Base-by-base conservation (phyloP, 2,329 filamentous ascomycete genomes). In the Trichoderma sp. region DNA sequence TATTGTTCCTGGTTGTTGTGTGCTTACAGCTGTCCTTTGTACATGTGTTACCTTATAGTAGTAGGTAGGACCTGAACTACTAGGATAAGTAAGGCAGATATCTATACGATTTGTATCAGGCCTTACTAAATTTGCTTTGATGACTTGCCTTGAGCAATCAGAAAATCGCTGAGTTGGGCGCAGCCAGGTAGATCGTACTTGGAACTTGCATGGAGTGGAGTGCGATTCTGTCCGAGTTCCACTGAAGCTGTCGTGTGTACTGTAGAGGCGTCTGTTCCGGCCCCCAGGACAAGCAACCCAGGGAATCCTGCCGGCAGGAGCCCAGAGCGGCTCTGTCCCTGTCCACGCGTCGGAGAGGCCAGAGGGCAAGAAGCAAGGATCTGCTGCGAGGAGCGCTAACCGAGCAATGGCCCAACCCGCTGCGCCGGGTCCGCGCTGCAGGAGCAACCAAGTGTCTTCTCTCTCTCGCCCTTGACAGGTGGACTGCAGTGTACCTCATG, bases 351-450 rank as follows among this genome's bases (percentile, higher is more conserved):
- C 62, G 54, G 62, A 51, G 51, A 59, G 26, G 47, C 54, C 52
- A 58, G 45, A 52, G 10, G 45, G 45, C 62, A 64, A 58, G 50
- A 41, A 34, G 54, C 62, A 64, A 58, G 50, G 50, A 50, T 56
- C 64, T 41, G 50, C 60, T 55, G 21, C 21, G 21, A 24, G 21
- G 21, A 39, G 50, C 60, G n/a, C 50, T 54, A 47, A 39, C 48
- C 19, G 19, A 63, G 54, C 45, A 61, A 21, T 24, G 64, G 64
- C 34, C 55, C 52, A 63, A 63, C 55, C 64, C 64, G 59, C 47
- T 59, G 59, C 59, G 48, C 58, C 54, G 64, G 59, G 58, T 66
- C 64, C 19, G 50, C 57, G 60, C 34, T 47, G 50, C 60, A 55
- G 60, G 56, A 48, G 54, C 62, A 17, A 45, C n/a, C 39, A 47